Percentiles rank a stretch among this genome's conserved stretches.
Conservation (phyloP, 768 basidiomycete genomes). For the Rhodocollybia butyracea region DNA sequence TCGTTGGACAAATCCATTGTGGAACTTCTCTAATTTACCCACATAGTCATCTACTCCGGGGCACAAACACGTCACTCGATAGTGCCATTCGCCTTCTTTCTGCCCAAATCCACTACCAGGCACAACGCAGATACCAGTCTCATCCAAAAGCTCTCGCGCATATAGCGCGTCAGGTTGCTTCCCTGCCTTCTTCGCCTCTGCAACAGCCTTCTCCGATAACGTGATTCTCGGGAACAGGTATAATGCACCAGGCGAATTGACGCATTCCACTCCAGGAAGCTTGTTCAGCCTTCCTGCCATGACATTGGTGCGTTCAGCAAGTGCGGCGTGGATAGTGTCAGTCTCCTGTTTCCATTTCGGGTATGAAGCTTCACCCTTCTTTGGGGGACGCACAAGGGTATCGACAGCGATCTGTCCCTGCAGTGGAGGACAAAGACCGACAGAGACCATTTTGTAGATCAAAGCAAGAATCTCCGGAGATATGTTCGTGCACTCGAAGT, state of each 20-base stretch:
- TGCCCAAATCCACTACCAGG: constrained; percentile 96
- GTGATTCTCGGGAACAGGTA: constrained; percentile 88
- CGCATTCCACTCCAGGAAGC: constrained; percentile 87
- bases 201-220: constrained; percentile 68
- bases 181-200: constrained; percentile 65
- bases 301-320: constrained; percentile 61
- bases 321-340: constrained; percentile 68
- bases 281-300: constrained; percentile 82
- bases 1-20: constrained; percentile 10
- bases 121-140: constrained; percentile 91
- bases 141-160: constrained; percentile 76
- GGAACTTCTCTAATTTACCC: constrained; percentile 57
- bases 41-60: constrained; percentile 95
- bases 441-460: constrained; percentile 95
- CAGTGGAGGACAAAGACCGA: constrained; percentile 86
- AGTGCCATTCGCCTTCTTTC: constrained; percentile 85
- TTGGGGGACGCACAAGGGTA: constrained; percentile 88
- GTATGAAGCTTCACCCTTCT: constrained; percentile 72
- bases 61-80: constrained; percentile 90
- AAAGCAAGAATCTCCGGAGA: constrained; percentile 72
- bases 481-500: constrained; percentile 91
- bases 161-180: constrained; percentile 91
- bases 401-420: constrained; percentile 94
- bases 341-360: constrained; percentile 82
- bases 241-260: constrained; percentile 86